Percentiles rank a stretch among this genome's conserved stretches.
Conservation (phyloP, 2,329 filamentous ascomycete species). For the Alternaria sp. region DNA sequence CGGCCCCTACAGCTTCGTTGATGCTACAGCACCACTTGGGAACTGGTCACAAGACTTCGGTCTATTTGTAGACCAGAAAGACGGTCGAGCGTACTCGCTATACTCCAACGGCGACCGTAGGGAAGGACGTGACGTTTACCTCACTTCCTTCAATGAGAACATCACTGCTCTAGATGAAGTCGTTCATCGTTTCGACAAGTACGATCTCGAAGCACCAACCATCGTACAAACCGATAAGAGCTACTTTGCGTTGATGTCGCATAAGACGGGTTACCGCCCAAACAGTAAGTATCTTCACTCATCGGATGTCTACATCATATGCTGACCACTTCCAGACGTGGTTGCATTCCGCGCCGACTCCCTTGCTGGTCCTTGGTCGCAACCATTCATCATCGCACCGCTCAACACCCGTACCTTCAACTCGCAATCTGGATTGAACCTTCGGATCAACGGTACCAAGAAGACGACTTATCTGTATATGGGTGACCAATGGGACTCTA, state of each 20-base stretch:
- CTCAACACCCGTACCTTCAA: slow-evolving; percentile 60
- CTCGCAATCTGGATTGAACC: slow-evolving; percentile 59
- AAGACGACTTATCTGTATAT: slow-evolving; percentile 60
- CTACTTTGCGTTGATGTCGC: slow-evolving; percentile 67
- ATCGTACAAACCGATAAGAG: slow-evolving; percentile 66
- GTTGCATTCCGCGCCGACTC: slow-evolving; percentile 62
- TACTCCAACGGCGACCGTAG: slow-evolving; percentile 65
- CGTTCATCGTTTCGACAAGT: slow-evolving; percentile 64
- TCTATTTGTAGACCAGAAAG: slow-evolving; percentile 65
- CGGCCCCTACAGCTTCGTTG: slow-evolving; percentile 62
- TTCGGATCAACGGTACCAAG: slow-evolving; percentile 57
- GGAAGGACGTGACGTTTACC: slow-evolving; percentile 64
- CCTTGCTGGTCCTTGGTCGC: slow-evolving; percentile 60
- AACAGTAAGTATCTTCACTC: slow-evolving; percentile 50
- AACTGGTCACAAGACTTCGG: slow-evolving; percentile 70
- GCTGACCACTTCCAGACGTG: slow-evolving; percentile 50
- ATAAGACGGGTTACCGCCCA: slow-evolving; percentile 68
- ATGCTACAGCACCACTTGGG: slow-evolving; percentile 62
- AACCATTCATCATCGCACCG: slow-evolving; percentile 60
- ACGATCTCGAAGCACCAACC: slow-evolving; percentile 65
- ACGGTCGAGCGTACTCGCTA: slow-evolving; percentile 62
- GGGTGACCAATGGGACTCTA: slow-evolving; percentile 62
- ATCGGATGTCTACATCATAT: background rate
- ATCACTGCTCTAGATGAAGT: slow-evolving; percentile 60
- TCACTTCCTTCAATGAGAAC: slow-evolving; percentile 61